phyloP scores from a whole-genome alignment of 768 basidiomycete species.

The Tylopilus plumbeoviolaceoides region DNA sequence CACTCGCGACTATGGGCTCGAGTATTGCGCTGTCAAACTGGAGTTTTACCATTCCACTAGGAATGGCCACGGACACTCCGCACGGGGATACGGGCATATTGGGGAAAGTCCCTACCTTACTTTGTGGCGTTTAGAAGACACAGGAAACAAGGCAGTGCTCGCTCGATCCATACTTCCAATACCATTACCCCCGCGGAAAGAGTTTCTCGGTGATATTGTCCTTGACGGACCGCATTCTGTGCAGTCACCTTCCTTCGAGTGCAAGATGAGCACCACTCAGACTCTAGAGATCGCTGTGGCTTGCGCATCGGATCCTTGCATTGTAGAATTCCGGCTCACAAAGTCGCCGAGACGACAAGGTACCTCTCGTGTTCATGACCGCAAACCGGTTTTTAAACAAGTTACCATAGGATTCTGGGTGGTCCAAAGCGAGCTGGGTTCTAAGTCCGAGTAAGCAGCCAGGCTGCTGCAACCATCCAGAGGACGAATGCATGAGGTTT shows the following conservation, averaged over 20 bases:
- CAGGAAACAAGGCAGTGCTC: conserved; percentile 4
- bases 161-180: conserved; percentile 8
- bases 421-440: conserved; percentile 16
- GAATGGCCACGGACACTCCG: conserved; percentile 1
- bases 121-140: conserved; percentile 17
- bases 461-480: neutral
- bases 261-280: conserved; percentile 15
- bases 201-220: conserved; percentile 18
- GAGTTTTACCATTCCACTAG: conserved; percentile 1
- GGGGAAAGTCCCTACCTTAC: conserved; percentile 14
- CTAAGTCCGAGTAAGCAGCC: neutral
- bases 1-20: conserved; percentile 24
- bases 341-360: conserved; percentile 19
- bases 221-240: conserved; percentile 6
- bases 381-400: neutral
- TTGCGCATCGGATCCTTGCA: conserved; percentile 20
- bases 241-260: conserved; percentile 13
- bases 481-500: neutral
- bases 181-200: conserved; percentile 5
- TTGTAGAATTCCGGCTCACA: conserved; percentile 19
- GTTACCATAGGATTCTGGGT: conserved; percentile 14
- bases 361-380: conserved; percentile 3
- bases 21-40: conserved; percentile 15
- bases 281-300: conserved; percentile 21
- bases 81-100: conserved; percentile 13